phyloP scores from a whole-genome alignment of 2,329 filamentous ascomycete genomes.

The Claviceps sp. region DNA sequence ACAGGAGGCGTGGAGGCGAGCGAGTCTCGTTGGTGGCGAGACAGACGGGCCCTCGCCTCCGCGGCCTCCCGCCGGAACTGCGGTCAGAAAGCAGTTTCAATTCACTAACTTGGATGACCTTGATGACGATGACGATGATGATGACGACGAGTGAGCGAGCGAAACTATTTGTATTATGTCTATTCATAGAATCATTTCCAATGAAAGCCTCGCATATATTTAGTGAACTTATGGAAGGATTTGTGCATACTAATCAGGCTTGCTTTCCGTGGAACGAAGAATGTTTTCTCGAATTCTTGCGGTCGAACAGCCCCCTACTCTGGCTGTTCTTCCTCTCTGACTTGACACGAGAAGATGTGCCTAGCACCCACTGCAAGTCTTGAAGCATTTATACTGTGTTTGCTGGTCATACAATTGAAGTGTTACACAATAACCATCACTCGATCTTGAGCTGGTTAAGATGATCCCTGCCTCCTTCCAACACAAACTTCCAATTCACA shows the following conservation, averaged over 20 bases:
- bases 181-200: background rate
- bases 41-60: constrained; percentile 14
- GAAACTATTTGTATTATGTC: background rate
- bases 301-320: background rate
- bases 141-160: constrained; percentile 10
- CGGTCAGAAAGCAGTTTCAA: constrained; percentile 40
- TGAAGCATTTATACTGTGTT: constrained; percentile 8
- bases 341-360: background rate
- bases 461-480: background rate
- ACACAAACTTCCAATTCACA: no score
- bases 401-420: constrained; percentile 19
- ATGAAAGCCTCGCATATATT: background rate
- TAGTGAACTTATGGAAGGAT: background rate
- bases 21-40: constrained; percentile 18
- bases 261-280: background rate
- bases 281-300: background rate
- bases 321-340: background rate
- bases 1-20: constrained; percentile 27
- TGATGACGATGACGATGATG: constrained; percentile 33
- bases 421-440: constrained; percentile 11
- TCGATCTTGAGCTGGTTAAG: background rate
- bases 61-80: constrained; percentile 14
- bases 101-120: constrained; percentile 41
- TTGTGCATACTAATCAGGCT: background rate
- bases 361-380: background rate